Base-by-base conservation (phyloP, 169 alveolate genomes). In the Fabrea salina region DNA sequence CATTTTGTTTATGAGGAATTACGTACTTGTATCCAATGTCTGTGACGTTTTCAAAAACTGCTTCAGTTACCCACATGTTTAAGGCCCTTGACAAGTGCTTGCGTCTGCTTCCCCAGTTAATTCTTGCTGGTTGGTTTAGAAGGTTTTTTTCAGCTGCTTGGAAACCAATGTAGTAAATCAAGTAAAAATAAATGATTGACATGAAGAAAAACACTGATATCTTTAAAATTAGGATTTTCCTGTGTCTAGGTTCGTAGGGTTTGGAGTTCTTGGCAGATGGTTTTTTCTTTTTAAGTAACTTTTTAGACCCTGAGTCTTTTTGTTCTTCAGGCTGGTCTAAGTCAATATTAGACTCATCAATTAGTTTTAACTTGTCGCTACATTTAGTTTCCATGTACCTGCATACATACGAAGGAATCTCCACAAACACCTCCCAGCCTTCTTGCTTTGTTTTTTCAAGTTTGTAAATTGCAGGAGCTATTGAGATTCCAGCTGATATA, bases 381-480 rank as follows among this genome's bases (percentile, higher is more conserved):
- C 76, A 66, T 43, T 66, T 66, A 19, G 76, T 56, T 41, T 66
- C 41, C 76, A 66, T 66, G 16, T 37, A 32, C 22, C 76, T 35
- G 61, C 76, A 66, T 32, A 66, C 76, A 37, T 66, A 66, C 25
- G 39, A 51, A 39, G 76, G 76, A 30, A 66, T 66, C 41, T 66
- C 51, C 22, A 66, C 33, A 56, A 66, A 66, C 16, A 66, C 41
- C 27, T 66, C 76, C 76, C 76, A 66, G 22, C 33, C 32, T 66
- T 66, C 76, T 43, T 30, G 19, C 32, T 40, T 66, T 0, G 58
- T 22, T 37, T 66, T 66, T 43, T 66, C 76, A 0, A 66, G 30
- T 0, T 19, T 35, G 8, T 35, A n/a, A 37, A 66, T 66, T 3
- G 76, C 76, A 66, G 76, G 76, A 40, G 41, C 41, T 13, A 66